Percentiles rank a stretch among this genome's conserved stretches.
Conservation (phyloP, 306 rosid genomes). For the Elaeagnus macrophylla region DNA sequence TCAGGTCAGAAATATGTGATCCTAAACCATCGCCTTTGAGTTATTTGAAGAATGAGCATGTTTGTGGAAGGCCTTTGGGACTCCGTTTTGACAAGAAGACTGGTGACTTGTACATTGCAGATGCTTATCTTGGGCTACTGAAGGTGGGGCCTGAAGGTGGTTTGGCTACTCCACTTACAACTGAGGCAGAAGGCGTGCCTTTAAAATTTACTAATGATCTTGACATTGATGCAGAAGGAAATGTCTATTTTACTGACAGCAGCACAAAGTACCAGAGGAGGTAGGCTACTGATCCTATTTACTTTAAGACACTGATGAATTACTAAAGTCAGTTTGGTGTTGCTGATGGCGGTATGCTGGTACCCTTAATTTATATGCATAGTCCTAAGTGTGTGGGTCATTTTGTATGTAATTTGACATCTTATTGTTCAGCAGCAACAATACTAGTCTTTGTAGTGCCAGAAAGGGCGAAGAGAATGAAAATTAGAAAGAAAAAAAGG, state of each 20-base stretch:
- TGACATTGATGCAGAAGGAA: constrained; percentile 74
- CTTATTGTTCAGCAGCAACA: too few species aligned
- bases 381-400: too few species aligned
- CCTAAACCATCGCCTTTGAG: constrained; percentile 61
- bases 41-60: constrained; percentile 67
- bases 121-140: constrained; percentile 76
- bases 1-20: constrained; percentile 69
- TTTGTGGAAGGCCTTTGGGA: constrained; percentile 95
- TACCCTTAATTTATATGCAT: too few species aligned
- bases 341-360: too few species aligned
- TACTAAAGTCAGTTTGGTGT: too few species aligned
- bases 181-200: constrained; percentile 76
- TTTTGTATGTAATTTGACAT: too few species aligned
- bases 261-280: constrained; percentile 62
- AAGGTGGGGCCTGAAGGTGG: constrained; percentile 94
- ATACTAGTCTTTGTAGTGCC: too few species aligned
- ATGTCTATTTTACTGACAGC: constrained; percentile 82
- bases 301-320: not conserved
- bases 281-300: constrained; percentile 30
- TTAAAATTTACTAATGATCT: constrained; percentile 71
- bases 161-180: constrained; percentile 65
- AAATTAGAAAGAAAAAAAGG: too few species aligned
- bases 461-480: too few species aligned
- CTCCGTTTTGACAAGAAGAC: constrained; percentile 88
- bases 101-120: constrained; percentile 84